Evolutionary conservation across 163 green algal species (phyloP).

Genomic region (Volvox carteri): DNA sequence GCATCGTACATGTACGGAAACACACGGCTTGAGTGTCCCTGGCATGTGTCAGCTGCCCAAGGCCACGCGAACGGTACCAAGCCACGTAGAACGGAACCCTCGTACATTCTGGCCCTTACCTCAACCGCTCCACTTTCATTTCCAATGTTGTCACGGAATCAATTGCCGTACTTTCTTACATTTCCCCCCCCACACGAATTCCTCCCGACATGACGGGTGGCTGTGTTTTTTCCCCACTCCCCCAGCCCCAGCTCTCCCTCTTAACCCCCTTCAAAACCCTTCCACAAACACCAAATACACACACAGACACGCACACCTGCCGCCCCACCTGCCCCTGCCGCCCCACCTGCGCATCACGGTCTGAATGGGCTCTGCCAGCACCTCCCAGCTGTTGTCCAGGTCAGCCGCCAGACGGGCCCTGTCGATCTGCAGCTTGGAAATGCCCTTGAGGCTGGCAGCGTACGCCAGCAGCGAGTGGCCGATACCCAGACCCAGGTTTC

Average conservation of each 20-base stretch:
- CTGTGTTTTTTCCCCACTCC: too few species aligned
- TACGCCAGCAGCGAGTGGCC: constrained; percentile 97
- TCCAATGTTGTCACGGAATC: background rate
- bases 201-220: background rate
- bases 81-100: too few species aligned
- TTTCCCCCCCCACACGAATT: background rate
- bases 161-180: background rate
- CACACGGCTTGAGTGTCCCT: too few species aligned
- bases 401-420: constrained; percentile 81
- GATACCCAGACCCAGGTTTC: constrained; percentile 97
- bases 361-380: constrained; percentile 98
- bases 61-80: too few species aligned
- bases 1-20: too few species aligned
- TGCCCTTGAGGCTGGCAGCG: constrained; percentile 84
- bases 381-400: constrained; percentile 93
- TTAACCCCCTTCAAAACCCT: too few species aligned
- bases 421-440: constrained; percentile 89
- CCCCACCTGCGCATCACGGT: constrained; percentile 88
- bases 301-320: too few species aligned
- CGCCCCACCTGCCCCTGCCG: too few species aligned
- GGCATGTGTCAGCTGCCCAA: too few species aligned
- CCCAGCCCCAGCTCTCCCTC: too few species aligned
- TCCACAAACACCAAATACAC: too few species aligned
- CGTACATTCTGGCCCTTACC: too few species aligned
- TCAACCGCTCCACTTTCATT: background rate